A percentile compares a stretch with the other conserved stretches of the same genome.
Evolutionary conservation across 1,284 basidiomycete genomes (phyloP).

Genomic region (Puccinia hordei): DNA sequence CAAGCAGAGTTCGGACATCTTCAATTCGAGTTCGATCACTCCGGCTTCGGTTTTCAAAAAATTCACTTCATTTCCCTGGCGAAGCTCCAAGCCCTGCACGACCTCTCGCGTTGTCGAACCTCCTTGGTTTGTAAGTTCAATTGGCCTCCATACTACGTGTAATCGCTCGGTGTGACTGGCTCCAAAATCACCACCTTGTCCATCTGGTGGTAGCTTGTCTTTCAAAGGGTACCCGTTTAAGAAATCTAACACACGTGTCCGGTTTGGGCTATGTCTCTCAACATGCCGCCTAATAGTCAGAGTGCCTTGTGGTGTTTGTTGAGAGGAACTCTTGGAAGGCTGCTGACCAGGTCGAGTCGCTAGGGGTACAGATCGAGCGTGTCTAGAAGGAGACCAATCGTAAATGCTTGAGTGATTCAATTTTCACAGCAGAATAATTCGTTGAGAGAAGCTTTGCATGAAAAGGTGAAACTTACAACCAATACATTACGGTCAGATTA

Average conservation of each 20-base stretch:
- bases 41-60: constrained; percentile 7
- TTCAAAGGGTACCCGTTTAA: constrained; percentile 42
- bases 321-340: constrained; percentile 22
- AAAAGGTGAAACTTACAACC: constrained; percentile 26
- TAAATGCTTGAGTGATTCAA: neutral
- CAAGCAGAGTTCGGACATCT: constrained; percentile 21
- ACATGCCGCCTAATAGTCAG: constrained; percentile 23
- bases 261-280: constrained; percentile 23
- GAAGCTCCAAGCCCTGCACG: constrained; percentile 18
- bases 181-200: constrained; percentile 38
- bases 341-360: constrained; percentile 30
- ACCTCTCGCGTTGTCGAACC: neutral
- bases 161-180: constrained; percentile 44
- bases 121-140: constrained; percentile 26
- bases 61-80: constrained; percentile 11
- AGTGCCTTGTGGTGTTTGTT: constrained; percentile 35
- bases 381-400: constrained; percentile 8
- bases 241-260: constrained; percentile 31
- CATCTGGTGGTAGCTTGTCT: constrained; percentile 2
- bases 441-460: neutral
- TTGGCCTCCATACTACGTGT: constrained; percentile 41
- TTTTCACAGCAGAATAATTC: neutral
- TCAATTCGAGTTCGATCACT: constrained; percentile 35
- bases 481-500: constrained; percentile 41
- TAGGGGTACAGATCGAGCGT: constrained; percentile 34